A percentile compares a stretch with the other conserved stretches of the same genome.
Evolutionary conservation across 352 stramenopile species (phyloP).

Genomic region (Pythium grandisporangium): DNA sequence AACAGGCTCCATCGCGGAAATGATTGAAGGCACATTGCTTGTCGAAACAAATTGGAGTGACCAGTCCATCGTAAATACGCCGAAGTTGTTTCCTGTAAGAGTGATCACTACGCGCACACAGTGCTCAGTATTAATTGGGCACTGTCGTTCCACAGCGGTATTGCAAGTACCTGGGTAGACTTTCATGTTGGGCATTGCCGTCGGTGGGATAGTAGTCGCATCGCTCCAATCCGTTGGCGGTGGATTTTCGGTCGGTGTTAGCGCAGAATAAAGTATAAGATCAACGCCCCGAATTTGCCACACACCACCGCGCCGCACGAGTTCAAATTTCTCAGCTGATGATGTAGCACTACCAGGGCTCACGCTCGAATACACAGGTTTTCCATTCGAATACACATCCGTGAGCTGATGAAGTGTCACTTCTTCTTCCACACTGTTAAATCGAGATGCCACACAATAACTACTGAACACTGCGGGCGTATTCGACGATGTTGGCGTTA

Average conservation of each 20-base stretch:
- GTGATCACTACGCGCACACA: conserved; percentile 39
- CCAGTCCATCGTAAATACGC: conserved; percentile 26
- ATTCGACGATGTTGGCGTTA: conserved; percentile 3
- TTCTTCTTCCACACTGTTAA: conserved; percentile 10
- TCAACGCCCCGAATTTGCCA: conserved; percentile 22
- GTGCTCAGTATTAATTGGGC: conserved; percentile 25
- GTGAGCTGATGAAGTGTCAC: conserved; percentile 20
- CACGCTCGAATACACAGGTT: conserved; percentile 22
- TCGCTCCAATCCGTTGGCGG: conserved; percentile 25
- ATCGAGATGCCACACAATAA: conserved; percentile 23
- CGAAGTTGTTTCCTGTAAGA: conserved; percentile 44
- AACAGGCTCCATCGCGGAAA: conserved; percentile 17
- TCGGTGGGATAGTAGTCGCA: conserved; percentile 7
- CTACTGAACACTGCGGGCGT: conserved; percentile 4
- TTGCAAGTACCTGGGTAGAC: conserved; percentile 26
- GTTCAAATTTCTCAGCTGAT: conserved; percentile 8
- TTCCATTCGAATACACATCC: conserved; percentile 27
- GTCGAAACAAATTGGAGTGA: conserved; percentile 22
- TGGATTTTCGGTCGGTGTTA: conserved; percentile 12
- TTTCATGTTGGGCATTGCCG: conserved; percentile 14
- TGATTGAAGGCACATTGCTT: too few relatives aligned
- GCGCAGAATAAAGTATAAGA: conserved; percentile 12
- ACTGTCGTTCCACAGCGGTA: conserved; percentile 12
- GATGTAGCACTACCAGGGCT: conserved; percentile 4
- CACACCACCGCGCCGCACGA: conserved; percentile 22